phyloP scores from a whole-genome alignment of 2,329 filamentous ascomycete species.

The Aspergillus sergii region DNA sequence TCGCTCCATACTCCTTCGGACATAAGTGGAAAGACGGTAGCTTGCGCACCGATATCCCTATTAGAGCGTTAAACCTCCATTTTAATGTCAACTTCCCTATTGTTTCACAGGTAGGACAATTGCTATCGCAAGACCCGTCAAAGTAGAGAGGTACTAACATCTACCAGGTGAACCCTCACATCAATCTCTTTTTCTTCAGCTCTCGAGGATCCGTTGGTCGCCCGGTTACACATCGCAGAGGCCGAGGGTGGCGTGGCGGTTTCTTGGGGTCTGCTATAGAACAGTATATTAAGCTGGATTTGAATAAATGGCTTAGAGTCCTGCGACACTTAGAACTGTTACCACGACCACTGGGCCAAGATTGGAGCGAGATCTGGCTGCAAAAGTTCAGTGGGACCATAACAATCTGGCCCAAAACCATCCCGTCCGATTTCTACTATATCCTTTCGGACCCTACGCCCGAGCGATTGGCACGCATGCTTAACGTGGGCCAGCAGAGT shows the following conservation, averaged over 20 bases:
- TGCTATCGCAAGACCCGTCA: neutral
- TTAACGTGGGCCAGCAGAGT: slow-evolving; percentile 85
- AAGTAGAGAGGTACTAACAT: slow-evolving; percentile 20
- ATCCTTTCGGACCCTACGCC: slow-evolving; percentile 84
- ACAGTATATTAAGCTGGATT: slow-evolving; percentile 92
- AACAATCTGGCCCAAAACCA: slow-evolving; percentile 90
- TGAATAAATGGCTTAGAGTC: slow-evolving; percentile 97
- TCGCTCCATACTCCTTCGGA: slow-evolving; percentile 91
- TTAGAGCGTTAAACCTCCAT: slow-evolving; percentile 90
- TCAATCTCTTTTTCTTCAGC: slow-evolving; percentile 98
- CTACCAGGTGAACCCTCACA: slow-evolving; percentile 85
- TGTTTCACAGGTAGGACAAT: slow-evolving; percentile 58
- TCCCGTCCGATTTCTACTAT: slow-evolving; percentile 76
- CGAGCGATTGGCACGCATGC: slow-evolving; percentile 78
- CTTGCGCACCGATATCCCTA: slow-evolving; percentile 89
- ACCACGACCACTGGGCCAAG: slow-evolving; percentile 85
- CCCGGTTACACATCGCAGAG: slow-evolving; percentile 90
- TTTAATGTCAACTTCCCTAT: slow-evolving; percentile 99
- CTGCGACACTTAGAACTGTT: slow-evolving; percentile 89
- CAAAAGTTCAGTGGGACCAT: slow-evolving; percentile 93
- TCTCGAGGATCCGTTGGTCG: slow-evolving; percentile 88
- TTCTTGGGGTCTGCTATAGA: slow-evolving; percentile 91
- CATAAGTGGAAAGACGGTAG: slow-evolving; percentile 99
- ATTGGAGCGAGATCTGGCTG: slow-evolving; percentile 96
- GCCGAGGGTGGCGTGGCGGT: slow-evolving; percentile 92